Base-by-base conservation (phyloP, 139 green algal genomes). In the Chlamydomonas incerta region DNA sequence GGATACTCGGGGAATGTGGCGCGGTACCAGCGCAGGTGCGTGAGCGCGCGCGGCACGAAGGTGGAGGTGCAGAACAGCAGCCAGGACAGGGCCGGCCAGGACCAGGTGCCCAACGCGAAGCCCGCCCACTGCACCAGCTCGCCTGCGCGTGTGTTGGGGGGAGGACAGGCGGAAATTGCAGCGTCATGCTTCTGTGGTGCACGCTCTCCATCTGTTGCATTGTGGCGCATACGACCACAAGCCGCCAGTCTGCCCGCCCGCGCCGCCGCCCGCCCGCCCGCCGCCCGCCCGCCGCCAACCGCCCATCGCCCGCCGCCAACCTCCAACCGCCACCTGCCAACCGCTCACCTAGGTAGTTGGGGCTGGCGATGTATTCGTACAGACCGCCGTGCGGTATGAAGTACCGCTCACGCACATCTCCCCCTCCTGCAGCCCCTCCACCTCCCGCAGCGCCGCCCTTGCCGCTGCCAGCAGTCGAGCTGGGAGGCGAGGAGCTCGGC, bases 41-140 rank as follows among this genome's bases (percentile, higher is more conserved):
- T 58, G 55, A 86, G 55, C 23, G 80, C 67, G 18, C 80, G 17
- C 5, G 80, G 80, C 2, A 86, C 46, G 80, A 86, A 86, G 52
- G 80, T 86, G 68, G 68, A 80, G 21, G 80, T 57, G 1, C 80
- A 28, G 37, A 86, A 86, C 52, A 86, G 67, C 80, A n/a, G 34
- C 80, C 80, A 86, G 0, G 28, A 35, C 33, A 86, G 55, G 1
- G 65, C 52, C 46, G 80, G 68, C 52, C 55, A 86, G 80, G 52
- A 72, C 68, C 80, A 86, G 17, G 52, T 13, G n/a, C 71, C 82
- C 33, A 87, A 26, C 15, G 82, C 82, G 60, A 69, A 87, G 3
- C 82, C 82, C 10, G 28, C 33, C 82, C 82, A 87, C 82, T 87
- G 60, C 50, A 87, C 14, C 72, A 87, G 33, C 71, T 87, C 82